These are phyloP conservation scores for Fusarium sp. DNA, from an alignment of 2,329 filamentous ascomycete genomes.

Conservation along the genomic window DNA sequence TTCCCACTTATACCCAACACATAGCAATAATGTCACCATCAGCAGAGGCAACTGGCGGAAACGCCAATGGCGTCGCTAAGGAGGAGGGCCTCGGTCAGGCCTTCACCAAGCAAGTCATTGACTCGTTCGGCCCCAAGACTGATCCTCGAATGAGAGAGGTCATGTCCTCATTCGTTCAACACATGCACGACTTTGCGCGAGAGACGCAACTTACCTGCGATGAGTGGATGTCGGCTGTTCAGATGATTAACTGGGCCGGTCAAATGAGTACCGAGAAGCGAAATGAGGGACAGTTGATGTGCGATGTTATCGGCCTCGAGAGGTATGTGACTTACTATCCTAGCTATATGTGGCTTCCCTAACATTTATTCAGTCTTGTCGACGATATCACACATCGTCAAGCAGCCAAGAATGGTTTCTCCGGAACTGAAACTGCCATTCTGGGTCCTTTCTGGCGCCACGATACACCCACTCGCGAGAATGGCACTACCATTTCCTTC, in stretches of 20 bases:
- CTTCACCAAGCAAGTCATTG: constrained; percentile 80
- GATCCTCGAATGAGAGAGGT: constrained; percentile 75
- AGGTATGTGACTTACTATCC: constrained; percentile 53
- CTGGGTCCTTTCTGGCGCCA: constrained; percentile 87
- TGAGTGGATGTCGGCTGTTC: constrained; percentile 80
- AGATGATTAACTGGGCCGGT: constrained; percentile 68
- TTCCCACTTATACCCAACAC: neutral
- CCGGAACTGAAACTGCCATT: constrained; percentile 79
- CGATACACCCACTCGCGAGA: constrained; percentile 75
- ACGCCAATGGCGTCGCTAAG: constrained; percentile 41
- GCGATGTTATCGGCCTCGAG: constrained; percentile 79
- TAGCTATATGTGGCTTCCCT: neutral
- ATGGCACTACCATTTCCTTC: constrained; percentile 74
- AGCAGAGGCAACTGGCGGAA: constrained; percentile 59
- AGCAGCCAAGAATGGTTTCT: constrained; percentile 56
- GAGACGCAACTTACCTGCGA: constrained; percentile 83
- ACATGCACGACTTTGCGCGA: constrained; percentile 84
- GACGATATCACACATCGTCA: constrained; percentile 82
- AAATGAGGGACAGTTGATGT: constrained; percentile 80
- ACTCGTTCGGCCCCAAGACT: constrained; percentile 78
- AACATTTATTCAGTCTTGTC: constrained; percentile 62
- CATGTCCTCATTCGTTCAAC: constrained; percentile 74
- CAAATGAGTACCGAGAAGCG: constrained; percentile 75
- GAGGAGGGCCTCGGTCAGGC: constrained; percentile 51
- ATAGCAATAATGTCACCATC: constrained; percentile 49